Percentiles rank a stretch among this genome's conserved stretches.
phyloP scores from a whole-genome alignment of 441 rosid genomes.

The Croton laevigatus region DNA sequence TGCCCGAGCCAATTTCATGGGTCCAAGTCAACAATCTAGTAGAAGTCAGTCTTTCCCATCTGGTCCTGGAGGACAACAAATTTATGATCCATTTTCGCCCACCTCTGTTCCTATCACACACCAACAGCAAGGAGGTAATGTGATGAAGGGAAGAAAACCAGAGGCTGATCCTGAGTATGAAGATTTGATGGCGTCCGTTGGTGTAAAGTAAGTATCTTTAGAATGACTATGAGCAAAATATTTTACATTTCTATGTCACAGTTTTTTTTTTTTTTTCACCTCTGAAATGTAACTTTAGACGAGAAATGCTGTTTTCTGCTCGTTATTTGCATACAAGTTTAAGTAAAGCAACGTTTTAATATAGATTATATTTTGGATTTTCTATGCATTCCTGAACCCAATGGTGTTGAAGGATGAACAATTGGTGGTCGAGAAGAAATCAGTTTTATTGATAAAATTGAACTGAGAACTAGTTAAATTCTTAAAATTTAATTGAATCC shows the following conservation, averaged over 20 bases:
- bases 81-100: conserved; percentile 91
- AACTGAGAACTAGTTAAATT: no score
- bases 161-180: conserved; percentile 47
- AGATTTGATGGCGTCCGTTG: conserved; percentile 21
- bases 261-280: background rate
- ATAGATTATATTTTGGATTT: no score
- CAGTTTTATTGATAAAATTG: no score
- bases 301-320: background rate
- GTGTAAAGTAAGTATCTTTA: background rate
- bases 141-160: conserved; percentile 28
- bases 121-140: conserved; percentile 39
- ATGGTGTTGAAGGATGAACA: no score
- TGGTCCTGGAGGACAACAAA: conserved; percentile 46
- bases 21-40: conserved; percentile 36
- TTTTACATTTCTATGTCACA: background rate
- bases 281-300: background rate
- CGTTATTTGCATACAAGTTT: no score
- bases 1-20: conserved; percentile 30
- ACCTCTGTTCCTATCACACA: conserved; percentile 39
- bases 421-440: no score
- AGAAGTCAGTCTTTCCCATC: conserved; percentile 18
- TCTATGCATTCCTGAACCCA: no score
- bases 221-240: background rate
- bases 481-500: no score
- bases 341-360: no score